phyloP scores from a whole-genome alignment of 768 basidiomycete species.

The Leccinum aurantiacum region DNA sequence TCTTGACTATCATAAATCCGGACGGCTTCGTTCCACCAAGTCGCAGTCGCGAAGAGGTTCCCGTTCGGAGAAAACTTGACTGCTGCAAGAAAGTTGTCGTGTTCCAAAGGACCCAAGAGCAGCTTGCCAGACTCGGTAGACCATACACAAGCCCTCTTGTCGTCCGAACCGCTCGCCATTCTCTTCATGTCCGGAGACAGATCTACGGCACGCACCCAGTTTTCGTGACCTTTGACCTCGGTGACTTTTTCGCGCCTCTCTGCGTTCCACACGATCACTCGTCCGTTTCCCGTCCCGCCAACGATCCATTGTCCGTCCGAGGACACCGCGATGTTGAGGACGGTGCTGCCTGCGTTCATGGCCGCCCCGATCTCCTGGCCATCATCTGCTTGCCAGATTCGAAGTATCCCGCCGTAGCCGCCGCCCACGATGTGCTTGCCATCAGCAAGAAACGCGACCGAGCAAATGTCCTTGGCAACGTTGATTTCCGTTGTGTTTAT shows the following conservation, averaged over 20 bases:
- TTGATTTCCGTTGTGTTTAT: neutral
- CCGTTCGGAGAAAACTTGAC: constrained; percentile 17
- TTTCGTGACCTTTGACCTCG: constrained; percentile 8
- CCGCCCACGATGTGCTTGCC: constrained; percentile 10
- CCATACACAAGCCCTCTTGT: constrained; percentile 12
- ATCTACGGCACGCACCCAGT: constrained; percentile 19
- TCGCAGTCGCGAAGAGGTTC: constrained; percentile 11
- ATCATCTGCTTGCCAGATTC: constrained; percentile 3
- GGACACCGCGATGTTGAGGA: constrained; percentile 9
- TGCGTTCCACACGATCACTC: constrained; percentile 12
- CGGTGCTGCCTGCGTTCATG: constrained; percentile 7
- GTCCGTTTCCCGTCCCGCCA: constrained; percentile 4
- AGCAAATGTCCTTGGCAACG: constrained; percentile 11
- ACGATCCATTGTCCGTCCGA: constrained; percentile 13
- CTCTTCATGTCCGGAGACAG: constrained; percentile 12
- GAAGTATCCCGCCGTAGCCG: constrained; percentile 11
- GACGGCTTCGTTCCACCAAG: constrained; percentile 14
- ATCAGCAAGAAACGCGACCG: constrained; percentile 6
- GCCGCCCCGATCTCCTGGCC: constrained; percentile 4
- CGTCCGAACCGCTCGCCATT: constrained; percentile 15
- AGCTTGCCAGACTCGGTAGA: constrained; percentile 9
- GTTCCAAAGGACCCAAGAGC: constrained; percentile 11
- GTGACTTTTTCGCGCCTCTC: constrained; percentile 4
- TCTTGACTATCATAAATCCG: constrained; percentile 12
- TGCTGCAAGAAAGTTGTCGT: constrained; percentile 2